A percentile compares a stretch with the other conserved stretches of the same genome.
These are phyloP conservation scores for Lachancea dasiensis DNA, from an alignment of 805 yeast genomes.

Conservation along the genomic window DNA sequence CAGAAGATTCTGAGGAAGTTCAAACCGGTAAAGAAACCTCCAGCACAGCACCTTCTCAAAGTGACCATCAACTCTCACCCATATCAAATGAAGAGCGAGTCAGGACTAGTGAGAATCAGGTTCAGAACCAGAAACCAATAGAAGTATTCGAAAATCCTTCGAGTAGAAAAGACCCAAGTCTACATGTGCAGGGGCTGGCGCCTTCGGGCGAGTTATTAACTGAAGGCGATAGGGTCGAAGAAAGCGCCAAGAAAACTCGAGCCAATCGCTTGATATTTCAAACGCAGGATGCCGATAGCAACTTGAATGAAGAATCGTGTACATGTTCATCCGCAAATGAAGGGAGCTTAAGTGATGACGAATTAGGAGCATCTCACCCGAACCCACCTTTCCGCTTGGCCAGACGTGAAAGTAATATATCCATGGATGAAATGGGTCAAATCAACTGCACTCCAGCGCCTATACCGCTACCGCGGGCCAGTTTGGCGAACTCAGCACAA, in stretches of 20 bases:
- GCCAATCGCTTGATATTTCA: constrained; percentile 3
- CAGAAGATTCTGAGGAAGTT: constrained; percentile 1
- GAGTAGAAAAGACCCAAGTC: not conserved
- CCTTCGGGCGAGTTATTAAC: constrained; percentile 13
- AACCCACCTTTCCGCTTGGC: too few relatives aligned
- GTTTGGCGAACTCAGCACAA: too few relatives aligned
- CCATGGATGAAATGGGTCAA: too few relatives aligned
- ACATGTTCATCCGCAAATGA: constrained; percentile 3
- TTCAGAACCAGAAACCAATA: constrained; percentile 6
- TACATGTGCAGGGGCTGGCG: not conserved
- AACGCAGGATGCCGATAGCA: constrained; percentile 1
- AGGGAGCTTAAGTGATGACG: constrained; percentile 4
- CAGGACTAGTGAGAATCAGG: too few relatives aligned
- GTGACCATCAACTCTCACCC: too few relatives aligned
- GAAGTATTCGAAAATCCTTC: constrained; percentile 5
- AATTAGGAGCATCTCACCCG: constrained; percentile 3
- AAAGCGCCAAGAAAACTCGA: constrained; percentile 13
- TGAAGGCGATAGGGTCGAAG: constrained; percentile 19
- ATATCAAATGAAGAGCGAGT: too few relatives aligned
- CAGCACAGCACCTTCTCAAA: too few relatives aligned
- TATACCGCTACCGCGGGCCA: too few relatives aligned
- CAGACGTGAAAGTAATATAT: too few relatives aligned
- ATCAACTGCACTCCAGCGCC: too few relatives aligned
- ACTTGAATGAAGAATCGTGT: not conserved
- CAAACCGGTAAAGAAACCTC: too few relatives aligned